These are phyloP conservation scores for Elsinoe perseae DNA, from an alignment of 2,329 filamentous ascomycete species.

Conservation along the genomic window DNA sequence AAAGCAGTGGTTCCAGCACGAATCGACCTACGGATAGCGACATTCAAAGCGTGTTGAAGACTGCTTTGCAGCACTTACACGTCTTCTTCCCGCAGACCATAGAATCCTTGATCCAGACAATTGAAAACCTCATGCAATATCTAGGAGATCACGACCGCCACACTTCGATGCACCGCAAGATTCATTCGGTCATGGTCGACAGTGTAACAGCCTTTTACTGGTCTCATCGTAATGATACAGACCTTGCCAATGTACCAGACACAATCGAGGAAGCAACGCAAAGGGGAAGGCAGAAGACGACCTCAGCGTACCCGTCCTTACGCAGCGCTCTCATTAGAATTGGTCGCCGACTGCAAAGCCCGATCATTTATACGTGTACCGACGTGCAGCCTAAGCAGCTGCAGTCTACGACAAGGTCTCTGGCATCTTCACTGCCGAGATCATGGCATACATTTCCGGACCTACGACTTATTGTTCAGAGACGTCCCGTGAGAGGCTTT, in stretches of 20 bases:
- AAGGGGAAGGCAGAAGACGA: background rate
- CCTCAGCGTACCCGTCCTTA: background rate
- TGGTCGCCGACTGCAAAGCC: background rate
- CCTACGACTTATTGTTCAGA: conserved; percentile 3
- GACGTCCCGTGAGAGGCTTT: background rate
- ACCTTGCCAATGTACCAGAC: conserved; percentile 20
- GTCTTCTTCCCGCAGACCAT: conserved; percentile 50
- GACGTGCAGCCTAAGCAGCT: background rate
- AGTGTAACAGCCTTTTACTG: conserved; percentile 50
- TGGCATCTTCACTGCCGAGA: background rate
- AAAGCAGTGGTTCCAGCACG: background rate
- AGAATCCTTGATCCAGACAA: conserved; percentile 41
- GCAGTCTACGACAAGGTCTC: background rate
- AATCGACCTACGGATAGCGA: background rate
- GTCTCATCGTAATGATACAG: conserved; percentile 42
- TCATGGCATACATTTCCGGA: conserved; percentile 9
- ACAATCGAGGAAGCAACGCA: conserved; percentile 5
- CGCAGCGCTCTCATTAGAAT: background rate
- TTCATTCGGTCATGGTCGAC: conserved; percentile 49
- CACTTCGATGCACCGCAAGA: conserved; percentile 37
- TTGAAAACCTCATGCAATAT: conserved; percentile 42
- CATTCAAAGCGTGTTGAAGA: conserved; percentile 27
- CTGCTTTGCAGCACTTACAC: conserved; percentile 48
- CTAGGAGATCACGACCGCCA: conserved; percentile 41
- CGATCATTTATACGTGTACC: conserved; percentile 5